phyloP scores from a whole-genome alignment of 2,329 filamentous ascomycete genomes.

The Tolypocladium amazonense region DNA sequence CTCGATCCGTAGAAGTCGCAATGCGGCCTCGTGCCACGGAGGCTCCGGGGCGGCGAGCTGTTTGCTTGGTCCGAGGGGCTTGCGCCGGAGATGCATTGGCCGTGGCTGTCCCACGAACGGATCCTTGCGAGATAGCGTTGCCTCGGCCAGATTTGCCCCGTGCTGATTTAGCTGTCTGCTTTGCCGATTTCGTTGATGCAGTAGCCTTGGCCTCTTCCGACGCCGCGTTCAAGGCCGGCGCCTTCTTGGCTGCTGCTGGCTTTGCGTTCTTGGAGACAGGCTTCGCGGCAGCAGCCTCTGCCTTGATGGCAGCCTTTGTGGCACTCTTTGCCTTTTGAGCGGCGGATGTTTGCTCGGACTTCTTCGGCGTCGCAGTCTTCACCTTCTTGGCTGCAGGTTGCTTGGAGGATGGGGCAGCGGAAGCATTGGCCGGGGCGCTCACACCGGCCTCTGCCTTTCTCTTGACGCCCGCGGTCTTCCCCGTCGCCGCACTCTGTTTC shows the following conservation, averaged over 20 bases:
- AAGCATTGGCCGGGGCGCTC: background rate
- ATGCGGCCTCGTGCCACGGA: conserved; percentile 13
- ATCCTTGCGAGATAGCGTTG: conserved; percentile 1
- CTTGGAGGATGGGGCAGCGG: background rate
- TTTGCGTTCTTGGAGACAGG: background rate
- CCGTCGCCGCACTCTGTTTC: background rate
- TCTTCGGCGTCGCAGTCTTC: conserved; percentile 3
- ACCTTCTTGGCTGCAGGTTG: conserved; percentile 7
- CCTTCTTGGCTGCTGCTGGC: background rate
- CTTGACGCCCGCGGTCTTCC: conserved; percentile 12
- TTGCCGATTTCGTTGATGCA: background rate
- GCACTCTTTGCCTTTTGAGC: background rate
- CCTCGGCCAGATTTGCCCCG: conserved; percentile 3
- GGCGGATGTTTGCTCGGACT: background rate
- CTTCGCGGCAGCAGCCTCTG: background rate
- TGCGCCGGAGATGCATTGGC: background rate
- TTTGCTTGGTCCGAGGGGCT: conserved; percentile 7
- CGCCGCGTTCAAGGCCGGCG: background rate
- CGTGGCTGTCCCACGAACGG: background rate
- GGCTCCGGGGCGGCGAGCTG: conserved; percentile 15
- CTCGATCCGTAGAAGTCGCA: background rate
- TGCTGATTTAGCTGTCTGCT: conserved; percentile 3
- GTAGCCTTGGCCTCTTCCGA: background rate
- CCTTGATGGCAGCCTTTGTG: no score
- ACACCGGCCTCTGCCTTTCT: conserved; percentile 12